Evolutionary conservation across 768 basidiomycete genomes (phyloP), one percentile per base, ranked within the genome.

Genomic region (Boletellus sp.): DNA sequence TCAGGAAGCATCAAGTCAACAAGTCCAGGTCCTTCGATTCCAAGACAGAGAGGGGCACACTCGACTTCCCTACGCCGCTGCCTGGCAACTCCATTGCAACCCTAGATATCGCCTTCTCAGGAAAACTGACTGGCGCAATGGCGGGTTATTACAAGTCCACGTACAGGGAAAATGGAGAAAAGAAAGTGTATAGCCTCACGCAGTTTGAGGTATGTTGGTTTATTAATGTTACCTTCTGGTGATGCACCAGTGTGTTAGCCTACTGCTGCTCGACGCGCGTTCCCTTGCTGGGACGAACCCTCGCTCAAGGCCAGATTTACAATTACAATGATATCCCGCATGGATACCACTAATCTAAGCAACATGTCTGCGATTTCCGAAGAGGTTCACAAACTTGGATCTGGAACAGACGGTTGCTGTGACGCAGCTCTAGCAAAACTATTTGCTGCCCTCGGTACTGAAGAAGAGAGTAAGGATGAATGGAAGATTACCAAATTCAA

Each of bases 201-300:
- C 94, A 98, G 70, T 95, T 94, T 56, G 91, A 87, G 74, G 87
- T 83, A 51, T 16, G 55, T 49, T 36, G 62, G 50, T 24, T 22
- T 24, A 35, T 45, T 23, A 15, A 33, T 35, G 37, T 2, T 48
- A 7, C 17, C 40, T 23, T 23, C 15, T 53, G 11, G 40, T 47
- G 43, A 39, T 39, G 24, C 15, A 45, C 47, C 28, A 34, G 34
- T 10, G 9, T 31, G 34, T 15, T 55, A 95, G 85, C 84, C 94
- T 34, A 95, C 90, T 35, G 84, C 84, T 51, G 94, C 94, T 9
- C 75, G 94, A 43, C 78, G 81, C 36, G 81, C 86, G 6, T 89
- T 91, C 67, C 90, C 90, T 23, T 90, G 86, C 72, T 95, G 90
- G 90, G 94, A 96, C 63, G 94, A 96, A 63, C 95, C 94, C 15